Conservation (phyloP, 768 basidiomycete genomes). For the Suillus weaverae region DNA sequence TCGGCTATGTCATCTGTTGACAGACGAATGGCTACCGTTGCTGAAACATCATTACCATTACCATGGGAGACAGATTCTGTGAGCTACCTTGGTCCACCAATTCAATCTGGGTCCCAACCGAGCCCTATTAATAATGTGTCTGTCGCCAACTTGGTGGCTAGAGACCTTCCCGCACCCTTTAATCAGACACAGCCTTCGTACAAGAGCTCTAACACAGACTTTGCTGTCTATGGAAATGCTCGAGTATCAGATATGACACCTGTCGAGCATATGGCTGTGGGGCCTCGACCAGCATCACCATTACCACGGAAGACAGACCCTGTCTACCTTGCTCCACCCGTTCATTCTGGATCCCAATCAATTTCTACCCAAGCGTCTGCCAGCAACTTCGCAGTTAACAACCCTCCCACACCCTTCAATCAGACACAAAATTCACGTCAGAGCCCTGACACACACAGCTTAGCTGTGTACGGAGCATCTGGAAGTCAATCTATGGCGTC, state of each 20-base stretch:
- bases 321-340: slow-evolving; percentile 14
- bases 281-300: slow-evolving; percentile 29
- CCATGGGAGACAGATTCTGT: neutral
- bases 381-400: neutral
- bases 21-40: slow-evolving; percentile 45
- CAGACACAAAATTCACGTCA: slow-evolving; percentile 13
- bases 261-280: too few relatives aligned
- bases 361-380: slow-evolving; percentile 6
- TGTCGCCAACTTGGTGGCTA: neutral
- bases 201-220: slow-evolving; percentile 18
- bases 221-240: slow-evolving; percentile 19
- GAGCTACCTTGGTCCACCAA: slow-evolving; percentile 5
- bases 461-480: slow-evolving; percentile 18
- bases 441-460: slow-evolving; percentile 20
- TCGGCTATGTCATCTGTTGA: slow-evolving; percentile 37
- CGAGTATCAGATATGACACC: slow-evolving; percentile 30
- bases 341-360: slow-evolving; percentile 5
- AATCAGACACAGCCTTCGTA: slow-evolving; percentile 15
- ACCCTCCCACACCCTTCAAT: neutral
- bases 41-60: neutral
- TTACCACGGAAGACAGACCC: slow-evolving; percentile 28
- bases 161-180: neutral
- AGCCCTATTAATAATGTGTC: neutral
- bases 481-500: slow-evolving; percentile 31
- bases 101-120: neutral